A percentile compares a stretch with the other conserved stretches of the same genome.
phyloP scores from a whole-genome alignment of 2,329 filamentous ascomycete species.

The Huntiella decipiens region DNA sequence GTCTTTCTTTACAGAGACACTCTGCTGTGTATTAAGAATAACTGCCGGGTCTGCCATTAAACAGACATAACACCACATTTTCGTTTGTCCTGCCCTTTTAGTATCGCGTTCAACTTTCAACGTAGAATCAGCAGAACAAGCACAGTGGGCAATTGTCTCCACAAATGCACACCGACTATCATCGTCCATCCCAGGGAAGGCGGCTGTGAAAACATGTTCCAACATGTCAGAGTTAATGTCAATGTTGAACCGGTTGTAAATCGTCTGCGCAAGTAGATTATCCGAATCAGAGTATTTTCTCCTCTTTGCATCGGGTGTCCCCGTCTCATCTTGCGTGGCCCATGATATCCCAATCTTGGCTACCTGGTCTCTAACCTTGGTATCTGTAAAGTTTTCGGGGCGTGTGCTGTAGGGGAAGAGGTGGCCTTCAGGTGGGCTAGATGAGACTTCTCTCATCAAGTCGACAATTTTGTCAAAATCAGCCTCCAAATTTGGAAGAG shows the following conservation, averaged over 20 bases:
- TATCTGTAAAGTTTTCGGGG: constrained; percentile 13
- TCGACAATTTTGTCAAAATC: constrained; percentile 3
- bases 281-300: constrained; percentile 14
- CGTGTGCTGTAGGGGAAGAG: constrained; percentile 7
- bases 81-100: not conserved
- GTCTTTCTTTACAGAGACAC: constrained; percentile 1
- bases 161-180: constrained; percentile 32
- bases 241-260: constrained; percentile 17
- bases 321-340: constrained; percentile 13
- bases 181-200: constrained; percentile 29
- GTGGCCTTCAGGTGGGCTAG: not conserved
- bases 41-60: constrained; percentile 7
- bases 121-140: constrained; percentile 34
- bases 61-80: constrained; percentile 7
- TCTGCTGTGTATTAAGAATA: constrained; percentile 6
- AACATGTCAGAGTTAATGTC: constrained; percentile 14
- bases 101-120: constrained; percentile 16
- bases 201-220: constrained; percentile 15
- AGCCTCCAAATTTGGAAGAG: not conserved
- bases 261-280: constrained; percentile 1
- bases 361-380: constrained; percentile 16
- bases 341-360: constrained; percentile 17
- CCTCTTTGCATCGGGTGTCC: constrained; percentile 15
- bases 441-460: constrained; percentile 6
- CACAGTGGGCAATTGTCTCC: constrained; percentile 33